Base-by-base conservation (phyloP, 305 asterid genomes). In the Vinca major region DNA sequence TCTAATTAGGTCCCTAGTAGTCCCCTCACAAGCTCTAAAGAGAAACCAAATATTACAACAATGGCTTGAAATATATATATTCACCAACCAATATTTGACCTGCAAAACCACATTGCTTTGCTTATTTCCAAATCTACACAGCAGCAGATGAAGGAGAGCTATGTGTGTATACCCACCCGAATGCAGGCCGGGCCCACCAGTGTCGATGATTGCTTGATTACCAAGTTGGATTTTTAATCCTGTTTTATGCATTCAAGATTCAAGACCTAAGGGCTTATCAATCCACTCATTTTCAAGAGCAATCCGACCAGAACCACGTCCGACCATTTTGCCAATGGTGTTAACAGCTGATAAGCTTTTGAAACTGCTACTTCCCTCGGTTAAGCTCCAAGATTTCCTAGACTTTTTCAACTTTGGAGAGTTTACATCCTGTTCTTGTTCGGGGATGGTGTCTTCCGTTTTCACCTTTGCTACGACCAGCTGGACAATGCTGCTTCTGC, bases 351-450 rank as follows among this genome's bases (percentile, higher is more conserved):
- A 83, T 71, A 90, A 69, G 69, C 92, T 77, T 83, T 86, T 90
- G 80, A 90, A 85, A 67, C 97, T 90, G 84, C 92, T 86, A 65
- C 96, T 88, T 33, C 92, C 92, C 78, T 77, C 96, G 10, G 86
- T 82, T 11, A 75, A 65, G 80, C 86, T 86, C 57, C 85, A 78
- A 53, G 88, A 83, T 69, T 82, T 80, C 83, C 84, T 66, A 41
- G 89, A 75, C 66, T 81, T 86, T 54, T 84, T 77, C 37, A 79
- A 74, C 78, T 77, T 85, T 6, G 88, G 72, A 67, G 76, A 72
- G 76, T 70, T 67, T 64, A 74, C 45, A 61, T 86, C 93, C 53
- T 66, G 76, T 63, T 81, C 87, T 49, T 48, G 58, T 4, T 65
- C 57, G 2, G 20, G 5, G 7, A 63, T 62, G 4, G 74, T 81